These are phyloP conservation scores for Cadophora sp. DNA, from an alignment of 2,329 filamentous ascomycete genomes.

Conservation along the genomic window DNA sequence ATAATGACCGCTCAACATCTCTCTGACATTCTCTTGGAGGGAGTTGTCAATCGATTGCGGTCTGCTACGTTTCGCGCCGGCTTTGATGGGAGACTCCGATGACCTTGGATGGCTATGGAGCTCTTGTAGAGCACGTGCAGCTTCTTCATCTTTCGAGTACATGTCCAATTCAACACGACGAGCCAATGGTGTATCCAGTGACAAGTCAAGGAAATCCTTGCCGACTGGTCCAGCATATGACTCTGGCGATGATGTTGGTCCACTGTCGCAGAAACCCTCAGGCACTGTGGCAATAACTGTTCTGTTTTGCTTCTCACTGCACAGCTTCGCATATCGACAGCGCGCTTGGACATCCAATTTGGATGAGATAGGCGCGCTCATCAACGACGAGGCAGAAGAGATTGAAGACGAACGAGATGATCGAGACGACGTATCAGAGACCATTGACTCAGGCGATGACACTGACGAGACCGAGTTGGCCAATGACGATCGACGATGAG, in stretches of 20 bases:
- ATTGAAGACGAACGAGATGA: constrained; percentile 70
- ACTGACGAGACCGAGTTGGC: constrained; percentile 67
- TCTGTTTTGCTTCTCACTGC: constrained; percentile 61
- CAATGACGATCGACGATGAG: constrained; percentile 65
- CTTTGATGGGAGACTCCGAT: constrained; percentile 46
- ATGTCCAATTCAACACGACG: constrained; percentile 55
- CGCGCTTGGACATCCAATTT: constrained; percentile 68
- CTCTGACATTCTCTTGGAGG: constrained; percentile 72
- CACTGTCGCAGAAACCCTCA: constrained; percentile 60
- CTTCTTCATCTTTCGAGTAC: constrained; percentile 52
- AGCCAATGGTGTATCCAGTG: constrained; percentile 55
- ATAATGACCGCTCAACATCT: constrained; percentile 56
- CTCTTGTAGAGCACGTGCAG: constrained; percentile 64
- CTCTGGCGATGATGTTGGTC: constrained; percentile 62
- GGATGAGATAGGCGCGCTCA: constrained; percentile 61
- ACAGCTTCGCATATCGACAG: constrained; percentile 65
- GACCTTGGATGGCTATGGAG: constrained; percentile 61
- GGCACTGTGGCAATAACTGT: constrained; percentile 62
- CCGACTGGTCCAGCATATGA: constrained; percentile 60
- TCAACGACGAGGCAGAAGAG: constrained; percentile 66
- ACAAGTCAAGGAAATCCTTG: constrained; percentile 58
- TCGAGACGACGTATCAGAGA: constrained; percentile 62
- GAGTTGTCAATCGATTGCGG: constrained; percentile 62
- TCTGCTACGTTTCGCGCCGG: constrained; percentile 64
- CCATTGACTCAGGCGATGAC: constrained; percentile 72